These are phyloP conservation scores for Cutaneotrichosporon sp. DNA, from an alignment of 1,284 basidiomycete species.

Conservation along the genomic window DNA sequence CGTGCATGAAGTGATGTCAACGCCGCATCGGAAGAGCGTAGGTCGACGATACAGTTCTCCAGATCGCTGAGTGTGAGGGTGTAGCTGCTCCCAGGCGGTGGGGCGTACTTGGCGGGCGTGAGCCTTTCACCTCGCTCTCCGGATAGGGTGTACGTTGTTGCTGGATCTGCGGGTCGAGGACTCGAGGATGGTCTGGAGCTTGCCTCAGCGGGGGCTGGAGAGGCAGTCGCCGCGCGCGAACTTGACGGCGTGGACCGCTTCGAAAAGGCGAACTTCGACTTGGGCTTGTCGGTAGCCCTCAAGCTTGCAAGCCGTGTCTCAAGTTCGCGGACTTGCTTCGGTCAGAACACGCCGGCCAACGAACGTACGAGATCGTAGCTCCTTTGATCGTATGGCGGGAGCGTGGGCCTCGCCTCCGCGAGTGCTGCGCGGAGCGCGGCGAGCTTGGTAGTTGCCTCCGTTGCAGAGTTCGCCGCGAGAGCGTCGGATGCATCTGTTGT, in stretches of 20 bases:
- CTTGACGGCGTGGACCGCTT: constrained; percentile 52
- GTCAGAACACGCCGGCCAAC: not conserved
- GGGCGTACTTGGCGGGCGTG: not conserved
- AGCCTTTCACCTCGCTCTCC: constrained; percentile 51
- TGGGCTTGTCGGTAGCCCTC: constrained; percentile 51
- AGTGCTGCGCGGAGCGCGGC: constrained; percentile 44
- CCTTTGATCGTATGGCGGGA: constrained; percentile 69
- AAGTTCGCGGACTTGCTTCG: constrained; percentile 59
- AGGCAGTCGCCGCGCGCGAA: constrained; percentile 15
- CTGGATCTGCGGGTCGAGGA: constrained; percentile 10
- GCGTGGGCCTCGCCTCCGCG: constrained; percentile 57
- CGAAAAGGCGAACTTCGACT: constrained; percentile 63
- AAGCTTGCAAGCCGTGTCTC: constrained; percentile 57
- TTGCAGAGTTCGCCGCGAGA: not conserved
- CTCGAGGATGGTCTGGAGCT: constrained; percentile 15
- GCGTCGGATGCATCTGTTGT: constrained; percentile 2
- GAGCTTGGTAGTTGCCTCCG: constrained; percentile 1
- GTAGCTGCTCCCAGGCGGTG: constrained; percentile 13
- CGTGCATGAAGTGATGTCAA: constrained; percentile 58
- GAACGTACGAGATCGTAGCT: constrained; percentile 60
- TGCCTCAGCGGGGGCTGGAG: constrained; percentile 15
- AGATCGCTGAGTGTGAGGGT: constrained; percentile 30
- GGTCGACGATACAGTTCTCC: constrained; percentile 60
- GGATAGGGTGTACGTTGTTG: constrained; percentile 26
- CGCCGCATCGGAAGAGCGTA: constrained; percentile 38